Conservation (phyloP, 305 asterid species). For the Rubia tinctorum region DNA sequence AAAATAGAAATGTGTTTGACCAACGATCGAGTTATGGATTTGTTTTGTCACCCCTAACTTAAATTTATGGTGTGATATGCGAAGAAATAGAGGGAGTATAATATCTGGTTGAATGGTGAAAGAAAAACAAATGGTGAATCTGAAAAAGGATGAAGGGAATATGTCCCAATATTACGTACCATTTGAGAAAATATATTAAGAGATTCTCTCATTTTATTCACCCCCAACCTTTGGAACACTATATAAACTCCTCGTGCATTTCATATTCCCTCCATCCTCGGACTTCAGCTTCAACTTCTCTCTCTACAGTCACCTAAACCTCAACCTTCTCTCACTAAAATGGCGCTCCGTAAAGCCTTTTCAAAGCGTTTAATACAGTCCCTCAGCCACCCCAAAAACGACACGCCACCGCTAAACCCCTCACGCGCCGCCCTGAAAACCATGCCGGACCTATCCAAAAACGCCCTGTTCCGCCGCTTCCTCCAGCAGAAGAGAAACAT, state of each 20-base stretch:
- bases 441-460: conserved; percentile 23
- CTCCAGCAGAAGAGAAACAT: conserved; percentile 39
- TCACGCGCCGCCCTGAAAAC: conserved; percentile 13
- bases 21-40: no score
- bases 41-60: no score
- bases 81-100: no score
- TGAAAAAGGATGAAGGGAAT: neutral
- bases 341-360: conserved; percentile 57
- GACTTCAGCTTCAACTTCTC: no score
- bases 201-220: conserved; percentile 16
- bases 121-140: neutral
- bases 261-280: conserved; percentile 24
- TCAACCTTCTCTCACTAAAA: conserved; percentile 14
- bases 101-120: no score
- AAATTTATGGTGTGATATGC: no score
- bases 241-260: conserved; percentile 30
- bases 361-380: conserved; percentile 35
- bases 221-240: conserved; percentile 34
- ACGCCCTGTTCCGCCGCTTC: conserved; percentile 47
- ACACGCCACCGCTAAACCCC: conserved; percentile 14
- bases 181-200: neutral
- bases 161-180: neutral
- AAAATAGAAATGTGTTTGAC: no score
- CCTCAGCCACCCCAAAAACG: neutral
- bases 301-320: neutral